A percentile compares a stretch with the other conserved stretches of the same genome.
phyloP scores from a whole-genome alignment of 495 filamentous ascomycete genomes.

The Podospora didyma region DNA sequence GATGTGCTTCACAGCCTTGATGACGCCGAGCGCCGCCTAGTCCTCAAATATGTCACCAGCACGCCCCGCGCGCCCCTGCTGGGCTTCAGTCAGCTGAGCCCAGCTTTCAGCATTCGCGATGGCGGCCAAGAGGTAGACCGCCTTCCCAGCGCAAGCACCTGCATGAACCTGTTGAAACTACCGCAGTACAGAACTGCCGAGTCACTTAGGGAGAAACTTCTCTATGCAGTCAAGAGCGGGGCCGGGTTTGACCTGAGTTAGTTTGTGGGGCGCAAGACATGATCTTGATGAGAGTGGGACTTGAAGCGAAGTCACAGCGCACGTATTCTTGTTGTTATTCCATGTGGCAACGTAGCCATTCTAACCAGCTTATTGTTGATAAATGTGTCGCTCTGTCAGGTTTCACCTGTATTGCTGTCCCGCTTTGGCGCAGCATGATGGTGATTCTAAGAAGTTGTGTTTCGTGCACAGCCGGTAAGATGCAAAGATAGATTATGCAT shows the following conservation, averaged over 20 bases:
- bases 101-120: slow-evolving; percentile 86
- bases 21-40: slow-evolving; percentile 73
- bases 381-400: too few species aligned
- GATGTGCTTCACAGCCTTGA: slow-evolving; percentile 72
- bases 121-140: slow-evolving; percentile 72
- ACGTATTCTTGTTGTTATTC: too few species aligned
- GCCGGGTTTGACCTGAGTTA: slow-evolving; percentile 94
- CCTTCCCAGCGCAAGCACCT: slow-evolving; percentile 93
- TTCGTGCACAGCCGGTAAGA: too few species aligned
- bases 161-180: slow-evolving; percentile 92
- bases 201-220: slow-evolving; percentile 67
- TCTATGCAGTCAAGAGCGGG: slow-evolving; percentile 88
- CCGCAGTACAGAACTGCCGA: slow-evolving; percentile 68
- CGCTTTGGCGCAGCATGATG: too few species aligned
- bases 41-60: slow-evolving; percentile 93
- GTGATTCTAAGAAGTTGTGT: too few species aligned
- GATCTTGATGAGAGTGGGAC: too few species aligned
- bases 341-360: too few species aligned
- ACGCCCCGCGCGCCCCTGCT: slow-evolving; percentile 89
- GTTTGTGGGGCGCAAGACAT: neutral
- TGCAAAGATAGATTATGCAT: too few species aligned
- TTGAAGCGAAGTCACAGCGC: too few species aligned
- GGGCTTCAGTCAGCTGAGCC: slow-evolving; percentile 82
- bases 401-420: too few species aligned
- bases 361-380: too few species aligned